Base-by-base conservation (phyloP, 2,329 filamentous ascomycete species). In the Chrysosporium queenslandicum region DNA sequence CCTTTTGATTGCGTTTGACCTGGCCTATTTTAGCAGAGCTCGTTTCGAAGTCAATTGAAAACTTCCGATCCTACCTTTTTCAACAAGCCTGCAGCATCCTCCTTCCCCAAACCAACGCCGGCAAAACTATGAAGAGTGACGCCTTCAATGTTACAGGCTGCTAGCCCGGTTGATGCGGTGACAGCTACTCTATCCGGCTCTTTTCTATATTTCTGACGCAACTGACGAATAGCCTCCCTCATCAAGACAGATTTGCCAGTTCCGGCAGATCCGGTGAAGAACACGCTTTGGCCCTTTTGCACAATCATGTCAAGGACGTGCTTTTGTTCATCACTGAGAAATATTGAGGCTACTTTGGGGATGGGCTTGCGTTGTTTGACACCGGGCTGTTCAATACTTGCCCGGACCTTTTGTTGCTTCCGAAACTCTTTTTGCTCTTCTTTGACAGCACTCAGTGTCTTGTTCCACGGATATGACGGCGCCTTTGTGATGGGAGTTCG, bases 211-310 rank as follows among this genome's bases (percentile, higher is more conserved):
- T 94, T 96, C 57, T 80, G 80, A 55, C 85, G 86, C 47, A 98
- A 66, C 3, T 86, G 81, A 4, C 79, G 73, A 60, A 98, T 97
- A 55, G 97, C 95, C 58, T 94, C 83, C 58, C 90, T 81, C 78
- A 98, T 88, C 53, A 98, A 71, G 3, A 98, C 91, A 1, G 92
- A 98, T 74, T 98, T 98, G 68, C 92, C 92, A 3, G 92, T 96
- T 75, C 81, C 89, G 53, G 92, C 92, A 54, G 92, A 94, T 60
- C 92, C 92, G 0, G 92, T 98, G 68, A 98, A 98, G 73, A 98
- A 98, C 2, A 96, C 90, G 61, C 91, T 97, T 66, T 89, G 85
- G 54, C 79, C 79, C 57, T 86, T 74, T 20, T 92, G 79, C 6
- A 88, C 78, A 8, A 98, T 91, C 18, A 96, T 74, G 42, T 88